Conservation (phyloP, 805 yeast species). For the Allodekkera sacchari region DNA sequence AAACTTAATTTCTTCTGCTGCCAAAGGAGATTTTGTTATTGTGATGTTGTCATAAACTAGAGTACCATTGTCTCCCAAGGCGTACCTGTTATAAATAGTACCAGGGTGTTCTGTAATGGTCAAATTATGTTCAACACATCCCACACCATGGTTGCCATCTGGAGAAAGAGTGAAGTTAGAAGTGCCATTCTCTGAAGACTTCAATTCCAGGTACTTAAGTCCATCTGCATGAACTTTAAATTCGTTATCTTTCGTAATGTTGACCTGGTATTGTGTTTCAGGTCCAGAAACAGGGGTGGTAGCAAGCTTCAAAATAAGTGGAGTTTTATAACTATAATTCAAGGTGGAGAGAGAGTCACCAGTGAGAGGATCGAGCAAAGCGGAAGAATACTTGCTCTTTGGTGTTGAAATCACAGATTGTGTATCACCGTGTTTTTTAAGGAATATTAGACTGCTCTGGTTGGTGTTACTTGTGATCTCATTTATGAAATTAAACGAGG, state of each 20-base stretch:
- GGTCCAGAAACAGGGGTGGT: constrained; percentile 14
- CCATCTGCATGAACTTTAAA: constrained; percentile 15
- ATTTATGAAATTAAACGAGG: constrained; percentile 23
- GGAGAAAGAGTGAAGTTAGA: constrained; percentile 35
- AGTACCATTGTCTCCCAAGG: constrained; percentile 23
- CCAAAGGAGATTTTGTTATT: constrained; percentile 4
- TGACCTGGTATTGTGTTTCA: constrained; percentile 22
- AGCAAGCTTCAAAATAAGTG: constrained; percentile 21
- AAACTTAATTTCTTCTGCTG: too few relatives aligned
- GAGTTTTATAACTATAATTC: constrained; percentile 19
- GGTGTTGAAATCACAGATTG: constrained; percentile 25
- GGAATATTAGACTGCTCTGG: constrained; percentile 31
- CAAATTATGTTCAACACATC: constrained; percentile 28
- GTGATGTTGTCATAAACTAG: constrained; percentile 22
- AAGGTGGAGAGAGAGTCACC: constrained; percentile 8
- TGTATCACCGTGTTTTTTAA: constrained; percentile 30
- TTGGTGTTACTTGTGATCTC: constrained; percentile 23
- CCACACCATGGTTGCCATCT: constrained; percentile 40
- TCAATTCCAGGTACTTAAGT: constrained; percentile 16
- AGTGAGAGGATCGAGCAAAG: constrained; percentile 16
- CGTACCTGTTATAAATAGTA: constrained; percentile 21
- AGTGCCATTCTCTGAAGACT: constrained; percentile 35
- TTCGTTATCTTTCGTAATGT: constrained; percentile 16
- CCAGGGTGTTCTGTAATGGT: constrained; percentile 17
- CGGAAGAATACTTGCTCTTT: constrained; percentile 17